Evolutionary conservation across 768 basidiomycete genomes (phyloP), one percentile per base, ranked within the genome.

Genomic region (Sarcomyxa edulis): DNA sequence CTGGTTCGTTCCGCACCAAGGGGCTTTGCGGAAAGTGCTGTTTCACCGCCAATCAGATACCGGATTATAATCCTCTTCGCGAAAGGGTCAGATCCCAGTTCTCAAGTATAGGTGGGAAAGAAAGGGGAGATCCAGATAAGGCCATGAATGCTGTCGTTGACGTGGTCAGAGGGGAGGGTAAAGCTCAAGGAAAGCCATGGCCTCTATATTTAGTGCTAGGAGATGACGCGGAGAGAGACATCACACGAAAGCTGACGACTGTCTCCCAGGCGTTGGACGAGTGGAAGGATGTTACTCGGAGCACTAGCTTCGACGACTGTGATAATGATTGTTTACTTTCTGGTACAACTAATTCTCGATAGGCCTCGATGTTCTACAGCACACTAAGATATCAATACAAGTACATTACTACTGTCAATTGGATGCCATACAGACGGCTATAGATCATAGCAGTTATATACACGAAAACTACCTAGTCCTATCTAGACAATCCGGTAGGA

Each of bases 1-100:
- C 79, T 2, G 79, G 79, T 7, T 58, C 72, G 10, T 81, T 81
- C 62, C 69, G 74, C 26, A 82, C 81, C 0, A 69, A 76, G 50
- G 70, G 71, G 22, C 76, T 80, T 28, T 72, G 70, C 50, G 47
- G 61, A 10, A 46, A 66, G 33, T 45, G 43, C 2, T 72, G 65
- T 43, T 51, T 61, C 40, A 50, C 51, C 6, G 50, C 46, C 6
- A 72, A 72, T 39, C 58, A 48, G 14, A 71, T 81, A 12, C 42
- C 66, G 2, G 75, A 64, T 22, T 77, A 81, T 46, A 70, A 78
- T 49, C 52, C 52, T 6, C 19, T 69, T 33, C 70, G 76, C 25
- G 50, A 53, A 19, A 42, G 45, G 9, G 58, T 57, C 30, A 40
- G 47, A 4, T 50, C 48, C 15, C 48, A 53, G 7, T 74, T 68